phyloP scores from a whole-genome alignment of 176 grass and related monocot genomes.

The Triticum timopheevii region DNA sequence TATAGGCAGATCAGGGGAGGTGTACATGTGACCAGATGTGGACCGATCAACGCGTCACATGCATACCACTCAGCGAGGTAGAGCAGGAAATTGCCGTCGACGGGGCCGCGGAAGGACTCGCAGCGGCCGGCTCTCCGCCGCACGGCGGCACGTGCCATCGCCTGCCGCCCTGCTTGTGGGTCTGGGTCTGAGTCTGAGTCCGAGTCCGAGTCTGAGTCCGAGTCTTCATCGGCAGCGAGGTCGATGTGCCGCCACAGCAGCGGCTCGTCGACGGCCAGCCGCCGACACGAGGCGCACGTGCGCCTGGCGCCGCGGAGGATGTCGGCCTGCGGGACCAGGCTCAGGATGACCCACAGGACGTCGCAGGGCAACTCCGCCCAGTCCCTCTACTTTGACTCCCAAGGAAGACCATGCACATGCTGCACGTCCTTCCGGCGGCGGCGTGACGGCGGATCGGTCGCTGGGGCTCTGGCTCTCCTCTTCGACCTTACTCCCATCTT shows the following conservation, averaged over 20 bases:
- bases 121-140: not conserved
- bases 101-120: not conserved
- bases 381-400: not conserved
- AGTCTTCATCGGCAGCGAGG: not conserved
- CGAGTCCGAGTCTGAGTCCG: not conserved
- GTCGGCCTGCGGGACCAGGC: not conserved
- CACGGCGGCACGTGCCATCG: not conserved
- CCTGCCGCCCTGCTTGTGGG: not conserved
- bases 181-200: not conserved
- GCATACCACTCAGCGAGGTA: not conserved
- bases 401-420: not conserved
- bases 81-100: not conserved
- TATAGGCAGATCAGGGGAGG: too few species aligned
- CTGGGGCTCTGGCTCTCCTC: not conserved
- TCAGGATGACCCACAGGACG: not conserved
- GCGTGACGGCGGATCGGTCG: not conserved
- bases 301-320: not conserved
- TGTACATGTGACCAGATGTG: too few species aligned
- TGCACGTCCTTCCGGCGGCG: not conserved
- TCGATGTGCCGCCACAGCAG: not conserved
- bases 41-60: not conserved
- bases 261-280: not conserved
- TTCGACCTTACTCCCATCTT: not conserved
- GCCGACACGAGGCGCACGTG: not conserved
- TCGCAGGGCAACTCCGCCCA: not conserved